Evolutionary conservation across 345 rosid genomes (phyloP).

Genomic region (Eucalyptus cloeziana): DNA sequence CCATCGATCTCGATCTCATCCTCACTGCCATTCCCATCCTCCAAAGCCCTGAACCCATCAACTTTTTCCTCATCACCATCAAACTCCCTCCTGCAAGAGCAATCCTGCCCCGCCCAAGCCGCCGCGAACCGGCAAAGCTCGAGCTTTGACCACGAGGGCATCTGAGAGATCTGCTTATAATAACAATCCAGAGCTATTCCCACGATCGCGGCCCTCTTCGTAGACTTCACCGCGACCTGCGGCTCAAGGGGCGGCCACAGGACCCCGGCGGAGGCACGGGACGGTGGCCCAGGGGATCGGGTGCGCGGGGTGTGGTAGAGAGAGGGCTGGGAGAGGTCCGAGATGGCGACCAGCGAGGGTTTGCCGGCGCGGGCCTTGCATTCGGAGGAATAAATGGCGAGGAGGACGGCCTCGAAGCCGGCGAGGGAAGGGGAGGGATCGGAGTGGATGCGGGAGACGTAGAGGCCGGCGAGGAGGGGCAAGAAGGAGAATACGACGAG

Average conservation of each 20-base stretch:
- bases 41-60: background rate
- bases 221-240: constrained; percentile 4
- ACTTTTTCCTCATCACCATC: constrained; percentile 7
- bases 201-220: constrained; percentile 11
- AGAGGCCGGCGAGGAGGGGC: constrained; percentile 60
- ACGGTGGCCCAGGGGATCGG: constrained; percentile 10
- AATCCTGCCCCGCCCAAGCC: constrained; percentile 86
- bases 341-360: constrained; percentile 53
- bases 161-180: constrained; percentile 69
- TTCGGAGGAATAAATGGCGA: constrained; percentile 75
- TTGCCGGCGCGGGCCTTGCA: constrained; percentile 77
- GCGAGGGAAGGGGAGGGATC: constrained; percentile 70
- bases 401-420: constrained; percentile 92
- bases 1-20: constrained; percentile 14
- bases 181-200: constrained; percentile 56
- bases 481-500: constrained; percentile 76
- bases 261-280: constrained; percentile 21
- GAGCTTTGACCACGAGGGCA: constrained; percentile 86
- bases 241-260: constrained; percentile 3
- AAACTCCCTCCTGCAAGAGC: constrained; percentile 42
- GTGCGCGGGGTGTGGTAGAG: constrained; percentile 75
- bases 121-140: constrained; percentile 60
- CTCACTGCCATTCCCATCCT: constrained; percentile 10
- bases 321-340: constrained; percentile 87
- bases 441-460: constrained; percentile 75